These are phyloP conservation scores for Ganoderma multipileum DNA, from an alignment of 1,284 basidiomycete species.

Conservation along the genomic window DNA sequence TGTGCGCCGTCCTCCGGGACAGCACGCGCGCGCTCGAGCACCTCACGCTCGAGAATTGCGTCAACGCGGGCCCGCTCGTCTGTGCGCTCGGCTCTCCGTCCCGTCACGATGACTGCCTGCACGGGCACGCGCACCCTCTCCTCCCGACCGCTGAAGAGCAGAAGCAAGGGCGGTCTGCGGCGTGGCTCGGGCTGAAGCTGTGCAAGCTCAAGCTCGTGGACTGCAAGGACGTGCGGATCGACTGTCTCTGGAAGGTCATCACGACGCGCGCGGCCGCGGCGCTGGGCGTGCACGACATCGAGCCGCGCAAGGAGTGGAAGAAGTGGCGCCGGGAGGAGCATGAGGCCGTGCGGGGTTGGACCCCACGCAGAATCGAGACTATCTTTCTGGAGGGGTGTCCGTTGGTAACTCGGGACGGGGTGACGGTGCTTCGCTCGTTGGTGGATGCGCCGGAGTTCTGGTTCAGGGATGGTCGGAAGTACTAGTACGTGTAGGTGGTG, in stretches of 20 bases:
- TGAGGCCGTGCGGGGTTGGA: not conserved
- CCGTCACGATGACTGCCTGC: not conserved
- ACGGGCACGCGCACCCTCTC: not conserved
- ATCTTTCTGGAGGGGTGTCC: not conserved
- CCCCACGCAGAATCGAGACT: not conserved
- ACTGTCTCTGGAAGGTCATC: not conserved
- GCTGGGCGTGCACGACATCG: not conserved
- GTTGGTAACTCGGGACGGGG: not conserved
- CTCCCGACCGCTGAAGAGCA: not conserved
- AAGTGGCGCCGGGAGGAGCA: not conserved
- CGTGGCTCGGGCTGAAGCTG: not conserved
- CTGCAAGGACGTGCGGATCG: slow-evolving; percentile 2
- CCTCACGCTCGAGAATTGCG: not conserved
- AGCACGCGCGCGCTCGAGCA: not conserved
- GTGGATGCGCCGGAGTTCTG: not conserved
- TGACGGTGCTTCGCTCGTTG: not conserved
- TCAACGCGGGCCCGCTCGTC: not conserved
- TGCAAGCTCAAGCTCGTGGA: not conserved
- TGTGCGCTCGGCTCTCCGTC: not conserved
- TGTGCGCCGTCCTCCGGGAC: not conserved
- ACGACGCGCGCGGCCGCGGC: not conserved
- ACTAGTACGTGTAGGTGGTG: too few relatives aligned
- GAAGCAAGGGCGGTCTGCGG: not conserved
- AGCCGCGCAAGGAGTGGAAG: not conserved
- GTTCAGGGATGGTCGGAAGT: not conserved